Base-by-base conservation (phyloP, 139 green algal genomes). In the Coelastrella sp. region DNA sequence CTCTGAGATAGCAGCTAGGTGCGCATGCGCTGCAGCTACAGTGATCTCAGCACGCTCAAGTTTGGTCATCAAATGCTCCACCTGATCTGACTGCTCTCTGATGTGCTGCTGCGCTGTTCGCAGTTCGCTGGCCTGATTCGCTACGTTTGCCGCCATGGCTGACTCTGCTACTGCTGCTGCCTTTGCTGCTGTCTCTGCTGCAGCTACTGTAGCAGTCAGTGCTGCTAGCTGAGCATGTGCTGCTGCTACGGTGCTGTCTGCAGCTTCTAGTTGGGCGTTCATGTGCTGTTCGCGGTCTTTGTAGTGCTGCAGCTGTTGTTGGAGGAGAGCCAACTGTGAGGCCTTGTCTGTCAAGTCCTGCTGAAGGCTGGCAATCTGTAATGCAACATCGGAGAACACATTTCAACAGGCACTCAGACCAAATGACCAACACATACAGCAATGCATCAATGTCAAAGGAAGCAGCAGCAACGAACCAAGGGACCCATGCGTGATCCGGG, bases 221-320 rank as follows among this genome's bases (percentile, higher is more conserved):
- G 73, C 73, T 80, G 73, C 73, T 80, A 54, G 73, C 73, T 57
- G n/a, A 3, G 73, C 73, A 71, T 71, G 64, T 80, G 73, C 73
- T 80, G 73, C 73, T 54, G 2, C 13, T 57, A 57, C 73, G 22
- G 11, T 80, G 73, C 73, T 80, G 73, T 54, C 17, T 5, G n/a
- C 4, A 4, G 22, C 64, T 71, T 71, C 64, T 3, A 71, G 64
- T 71, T 71, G 64, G 64, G 64, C 64, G 64, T 71, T 14, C 16
- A 14, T 14, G 13, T 20, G 64, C 64, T 71, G 64, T 14, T 5
- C 64, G 13, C 11, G 11, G 11, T 20, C 11, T 11, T 14, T 71
- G 64, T 11, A 20, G 64, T 20, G 64, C 64, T 71, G 13, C 64
- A 20, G 64, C 4, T 71, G 32, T 47, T 47, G 32, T 47, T 47